Evolutionary conservation across 768 basidiomycete species (phyloP).

Genomic region (Chlorophyllum brunneum): DNA sequence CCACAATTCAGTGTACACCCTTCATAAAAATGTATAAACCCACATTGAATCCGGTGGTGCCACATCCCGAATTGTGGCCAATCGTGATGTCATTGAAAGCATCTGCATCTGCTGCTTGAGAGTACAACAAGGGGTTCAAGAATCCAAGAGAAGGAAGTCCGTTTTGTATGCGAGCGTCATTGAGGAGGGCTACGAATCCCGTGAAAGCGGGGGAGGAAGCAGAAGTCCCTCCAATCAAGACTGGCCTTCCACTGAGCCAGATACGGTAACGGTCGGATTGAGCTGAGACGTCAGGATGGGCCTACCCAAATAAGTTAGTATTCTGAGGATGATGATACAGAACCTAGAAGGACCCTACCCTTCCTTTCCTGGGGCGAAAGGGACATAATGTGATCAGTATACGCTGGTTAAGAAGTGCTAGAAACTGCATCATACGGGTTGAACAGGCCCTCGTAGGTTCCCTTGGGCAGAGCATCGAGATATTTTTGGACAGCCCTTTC

Average conservation of each 20-base stretch:
- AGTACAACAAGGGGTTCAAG: constrained; percentile 61
- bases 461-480: constrained; percentile 15
- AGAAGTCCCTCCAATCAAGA: constrained; percentile 54
- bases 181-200: constrained; percentile 57
- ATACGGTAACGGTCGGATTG: constrained; percentile 48
- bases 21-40: too few species aligned
- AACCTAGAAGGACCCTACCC: too few species aligned
- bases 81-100: constrained; percentile 54
- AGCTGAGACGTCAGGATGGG: constrained; percentile 62
- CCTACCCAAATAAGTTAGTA: constrained; percentile 27
- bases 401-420: not conserved
- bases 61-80: constrained; percentile 53
- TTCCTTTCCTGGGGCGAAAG: constrained; percentile 37
- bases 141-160: constrained; percentile 51
- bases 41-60: constrained; percentile 47
- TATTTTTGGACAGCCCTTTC: constrained; percentile 13
- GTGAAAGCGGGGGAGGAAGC: constrained; percentile 59
- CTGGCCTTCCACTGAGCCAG: constrained; percentile 33
- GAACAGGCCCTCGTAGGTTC: constrained; percentile 21
- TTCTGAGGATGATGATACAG: not conserved
- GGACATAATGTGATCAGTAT: not conserved
- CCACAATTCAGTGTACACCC: too few species aligned
- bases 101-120: constrained; percentile 21
- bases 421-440: constrained; percentile 39
- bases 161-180: constrained; percentile 48